Conservation (phyloP, 306 rosid species). For the Lablab purpureus region DNA sequence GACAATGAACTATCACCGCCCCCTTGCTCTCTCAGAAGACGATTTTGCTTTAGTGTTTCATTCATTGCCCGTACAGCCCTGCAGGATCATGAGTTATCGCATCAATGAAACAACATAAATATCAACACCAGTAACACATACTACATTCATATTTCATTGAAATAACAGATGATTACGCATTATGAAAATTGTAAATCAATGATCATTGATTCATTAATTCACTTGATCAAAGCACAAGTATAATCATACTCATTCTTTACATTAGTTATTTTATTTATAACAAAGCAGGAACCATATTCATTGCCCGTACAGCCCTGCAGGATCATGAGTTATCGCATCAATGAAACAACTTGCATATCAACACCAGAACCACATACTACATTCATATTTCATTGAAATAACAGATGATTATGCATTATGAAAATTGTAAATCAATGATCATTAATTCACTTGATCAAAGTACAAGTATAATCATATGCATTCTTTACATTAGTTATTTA, state of each 20-base stretch:
- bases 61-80: constrained; percentile 99
- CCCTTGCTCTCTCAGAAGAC: constrained; percentile 68
- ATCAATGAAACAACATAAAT: constrained; percentile 34
- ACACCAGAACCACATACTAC: constrained; percentile 7
- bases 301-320: constrained; percentile 94
- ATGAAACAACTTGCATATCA: constrained; percentile 37
- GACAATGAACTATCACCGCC: constrained; percentile 65
- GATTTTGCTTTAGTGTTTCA: constrained; percentile 93
- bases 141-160: constrained; percentile 3
- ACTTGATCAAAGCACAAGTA: constrained; percentile 23
- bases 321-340: constrained; percentile 44
- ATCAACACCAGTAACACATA: constrained; percentile 24
- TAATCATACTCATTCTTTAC: neutral
- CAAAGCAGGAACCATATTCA: constrained; percentile 61
- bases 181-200: constrained; percentile 23
- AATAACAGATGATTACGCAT: constrained; percentile 25
- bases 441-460: constrained; percentile 36
- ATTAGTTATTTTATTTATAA: constrained; percentile 25
- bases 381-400: constrained; percentile 20
- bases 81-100: constrained; percentile 46
- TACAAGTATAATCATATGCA: neutral
- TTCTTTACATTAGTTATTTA: constrained; percentile 15
- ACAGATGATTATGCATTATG: constrained; percentile 14
- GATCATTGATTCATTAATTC: constrained; percentile 38
- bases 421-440: constrained; percentile 31